phyloP scores from a whole-genome alignment of 2,329 filamentous ascomycete genomes.

The Chrysoporthe austroafricana region DNA sequence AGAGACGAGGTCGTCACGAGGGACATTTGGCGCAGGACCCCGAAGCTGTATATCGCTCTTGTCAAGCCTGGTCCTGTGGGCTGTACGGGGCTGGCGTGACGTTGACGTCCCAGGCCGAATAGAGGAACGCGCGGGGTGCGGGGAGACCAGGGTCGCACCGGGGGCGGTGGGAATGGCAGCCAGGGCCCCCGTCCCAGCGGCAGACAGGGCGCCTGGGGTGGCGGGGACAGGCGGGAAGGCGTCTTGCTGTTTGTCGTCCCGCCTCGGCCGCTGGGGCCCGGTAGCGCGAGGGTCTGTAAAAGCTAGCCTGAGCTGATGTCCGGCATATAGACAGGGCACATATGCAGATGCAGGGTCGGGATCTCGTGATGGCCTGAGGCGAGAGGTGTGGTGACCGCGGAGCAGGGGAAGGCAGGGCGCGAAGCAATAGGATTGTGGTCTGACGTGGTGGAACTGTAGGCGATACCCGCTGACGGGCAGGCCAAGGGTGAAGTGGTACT shows the following conservation, averaged over 20 bases:
- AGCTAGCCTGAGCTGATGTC: neutral
- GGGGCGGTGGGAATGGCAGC: conserved; percentile 11
- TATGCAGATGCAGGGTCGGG: neutral
- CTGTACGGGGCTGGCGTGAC: conserved; percentile 23
- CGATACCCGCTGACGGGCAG: neutral
- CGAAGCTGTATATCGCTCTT: neutral
- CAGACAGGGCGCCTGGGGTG: neutral
- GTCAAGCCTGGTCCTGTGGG: conserved; percentile 14
- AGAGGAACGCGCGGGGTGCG: conserved; percentile 25
- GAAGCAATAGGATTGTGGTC: conserved; percentile 3
- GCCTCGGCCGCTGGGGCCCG: neutral
- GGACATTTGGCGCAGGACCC: conserved; percentile 7
- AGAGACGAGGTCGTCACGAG: conserved; percentile 2
- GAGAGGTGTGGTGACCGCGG: neutral
- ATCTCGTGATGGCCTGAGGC: conserved; percentile 3
- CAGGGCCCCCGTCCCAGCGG: neutral
- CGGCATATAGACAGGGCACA: neutral
- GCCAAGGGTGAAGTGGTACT: neutral
- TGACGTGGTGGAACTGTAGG: conserved; percentile 6
- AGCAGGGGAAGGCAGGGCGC: neutral
- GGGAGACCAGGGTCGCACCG: conserved; percentile 26
- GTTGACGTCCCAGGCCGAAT: conserved; percentile 25
- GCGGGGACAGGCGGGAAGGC: neutral
- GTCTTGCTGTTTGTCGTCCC: neutral
- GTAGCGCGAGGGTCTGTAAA: conserved; percentile 2